Evolutionary conservation across 1,139 yeast genomes (phyloP).

Genomic region (Yamadazyma pseudoaaseri): DNA sequence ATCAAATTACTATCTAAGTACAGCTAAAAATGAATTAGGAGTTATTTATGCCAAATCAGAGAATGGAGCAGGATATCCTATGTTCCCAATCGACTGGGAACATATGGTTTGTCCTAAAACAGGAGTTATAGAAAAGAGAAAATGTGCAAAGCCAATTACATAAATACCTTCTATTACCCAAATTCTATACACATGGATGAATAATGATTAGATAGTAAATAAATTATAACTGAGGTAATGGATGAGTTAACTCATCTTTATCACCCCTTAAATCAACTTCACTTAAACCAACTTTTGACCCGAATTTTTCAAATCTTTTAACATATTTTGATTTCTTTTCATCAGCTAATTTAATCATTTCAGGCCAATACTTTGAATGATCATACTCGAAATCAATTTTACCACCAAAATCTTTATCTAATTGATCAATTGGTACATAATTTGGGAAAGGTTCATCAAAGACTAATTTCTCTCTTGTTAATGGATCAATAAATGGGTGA

Average conservation of each 20-base stretch:
- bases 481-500: conserved; percentile 51
- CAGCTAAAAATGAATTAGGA: conserved; percentile 90
- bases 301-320: conserved; percentile 39
- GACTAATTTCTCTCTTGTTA: conserved; percentile 48
- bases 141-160: conserved; percentile 85
- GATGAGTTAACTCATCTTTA: conserved; percentile 31
- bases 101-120: conserved; percentile 79
- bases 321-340: conserved; percentile 33
- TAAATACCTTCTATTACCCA: background rate
- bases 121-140: conserved; percentile 76
- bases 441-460: conserved; percentile 48
- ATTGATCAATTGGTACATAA: conserved; percentile 45
- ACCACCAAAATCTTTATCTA: conserved; percentile 49
- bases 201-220: background rate
- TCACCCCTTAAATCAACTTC: conserved; percentile 71
- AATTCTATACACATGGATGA: background rate
- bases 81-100: conserved; percentile 96
- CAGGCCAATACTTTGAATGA: conserved; percentile 45
- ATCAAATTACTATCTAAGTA: conserved; percentile 79
- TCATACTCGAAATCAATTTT: conserved; percentile 40
- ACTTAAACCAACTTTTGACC: conserved; percentile 42
- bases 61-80: conserved; percentile 70
- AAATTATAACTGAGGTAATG: conserved; percentile 27
- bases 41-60: conserved; percentile 81
- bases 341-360: conserved; percentile 41